Evolutionary conservation across 2,329 filamentous ascomycete genomes (phyloP), one percentile per base, ranked within the genome.

Genomic region (Clarireedia homoeocarpa): DNA sequence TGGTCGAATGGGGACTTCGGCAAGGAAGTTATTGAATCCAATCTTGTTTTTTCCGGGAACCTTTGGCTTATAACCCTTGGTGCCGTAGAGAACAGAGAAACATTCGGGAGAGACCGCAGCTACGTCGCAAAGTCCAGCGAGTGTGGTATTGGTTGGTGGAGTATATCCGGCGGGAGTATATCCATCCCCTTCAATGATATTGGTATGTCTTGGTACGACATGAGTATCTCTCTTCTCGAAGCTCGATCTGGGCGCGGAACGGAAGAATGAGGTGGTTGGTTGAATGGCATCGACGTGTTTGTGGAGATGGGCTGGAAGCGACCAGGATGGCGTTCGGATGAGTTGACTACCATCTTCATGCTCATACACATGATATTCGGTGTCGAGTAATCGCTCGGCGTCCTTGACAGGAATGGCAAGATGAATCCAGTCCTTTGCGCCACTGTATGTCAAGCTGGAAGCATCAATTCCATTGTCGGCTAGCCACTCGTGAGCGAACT

Each of bases 101-200:
- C 62, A 64, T 9, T 62, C 46, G 17, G 58, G 58, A 6, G 62
- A 62, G 2, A 63, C 61, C 24, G 59, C 55, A 36, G 51, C 53
- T 17, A 61, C 34, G 30, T 96, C 66, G 91, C 92, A 74, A 91
- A 97, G 73, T 55, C 58, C 53, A 10, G 57, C 42, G 24, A 63
- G 55, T n/a, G 60, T 66, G 7, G 64, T 50, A 53, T 69, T 65
- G 15, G 58, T 68, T 56, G 63, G 64, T 62, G 52, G 65, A 54
- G 55, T 62, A 42, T 67, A 71, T 57, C 55, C 59, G 63, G 52
- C 61, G n/a, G 53, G 48, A 27, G 23, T 39, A 3, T 52, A 30
- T 2, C 40, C 48, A 17, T 45, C 40, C 20, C 48, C 48, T 56
- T 56, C 39, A 7, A 56, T 24, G n/a, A 47, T n/a, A 12, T 56